Percentiles rank a stretch among this genome's conserved stretches.
Conservation (phyloP, 345 rosid species). For the Lumnitzera racemosa region DNA sequence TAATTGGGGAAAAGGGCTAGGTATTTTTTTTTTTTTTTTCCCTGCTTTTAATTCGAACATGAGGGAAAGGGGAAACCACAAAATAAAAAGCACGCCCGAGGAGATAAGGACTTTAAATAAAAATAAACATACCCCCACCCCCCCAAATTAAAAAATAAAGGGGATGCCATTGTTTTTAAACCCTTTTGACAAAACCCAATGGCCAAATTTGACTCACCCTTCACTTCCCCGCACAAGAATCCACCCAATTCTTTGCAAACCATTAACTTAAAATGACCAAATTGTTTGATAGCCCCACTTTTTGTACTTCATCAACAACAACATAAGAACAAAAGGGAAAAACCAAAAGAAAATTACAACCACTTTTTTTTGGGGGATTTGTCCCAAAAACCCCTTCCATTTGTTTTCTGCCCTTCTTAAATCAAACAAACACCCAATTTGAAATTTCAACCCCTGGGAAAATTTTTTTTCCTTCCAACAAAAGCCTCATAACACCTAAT, state of each 20-base stretch:
- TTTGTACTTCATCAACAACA: constrained; percentile 6
- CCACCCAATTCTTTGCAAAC: constrained; percentile 10
- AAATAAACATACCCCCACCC: not conserved
- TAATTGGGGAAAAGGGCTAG: not conserved
- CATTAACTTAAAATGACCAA: not conserved
- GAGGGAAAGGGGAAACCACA: constrained; percentile 7
- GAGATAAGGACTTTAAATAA: constrained; percentile 1
- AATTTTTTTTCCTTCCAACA: not conserved
- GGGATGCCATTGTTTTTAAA: constrained; percentile 4
- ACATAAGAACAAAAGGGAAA: constrained; percentile 4
- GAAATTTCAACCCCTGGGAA: too few relatives aligned
- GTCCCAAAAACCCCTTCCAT: too few relatives aligned
- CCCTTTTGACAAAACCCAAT: constrained; percentile 5
- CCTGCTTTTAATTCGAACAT: constrained; percentile 1
- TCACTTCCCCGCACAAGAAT: constrained; percentile 2
- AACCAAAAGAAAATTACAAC: constrained; percentile 5
- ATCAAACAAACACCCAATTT: too few relatives aligned
- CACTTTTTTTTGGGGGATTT: too few relatives aligned
- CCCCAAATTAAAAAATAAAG: not conserved
- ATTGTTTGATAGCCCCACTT: constrained; percentile 1
- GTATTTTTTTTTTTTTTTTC: too few relatives aligned
- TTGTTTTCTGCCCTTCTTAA: too few relatives aligned
- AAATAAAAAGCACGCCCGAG: constrained; percentile 4
- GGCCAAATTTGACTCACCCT: not conserved
- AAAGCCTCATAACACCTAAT: constrained; percentile 10